Conservation (phyloP, 2,329 filamentous ascomycete species). For the Chalara sp. region DNA sequence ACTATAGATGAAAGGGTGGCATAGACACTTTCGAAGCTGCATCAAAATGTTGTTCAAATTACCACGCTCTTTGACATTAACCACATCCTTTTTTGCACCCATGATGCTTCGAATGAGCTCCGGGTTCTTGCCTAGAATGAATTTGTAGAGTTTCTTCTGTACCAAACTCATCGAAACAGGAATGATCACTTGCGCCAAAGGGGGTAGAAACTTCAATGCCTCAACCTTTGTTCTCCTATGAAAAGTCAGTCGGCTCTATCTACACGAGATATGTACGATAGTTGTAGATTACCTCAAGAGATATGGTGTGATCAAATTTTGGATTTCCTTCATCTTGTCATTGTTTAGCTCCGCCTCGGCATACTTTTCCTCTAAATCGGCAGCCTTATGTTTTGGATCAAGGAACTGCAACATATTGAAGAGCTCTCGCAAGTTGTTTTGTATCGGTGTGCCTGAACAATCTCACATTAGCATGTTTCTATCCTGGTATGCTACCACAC, state of each 20-base stretch:
- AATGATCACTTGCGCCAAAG: conserved; percentile 90
- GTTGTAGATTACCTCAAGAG: conserved; percentile 40
- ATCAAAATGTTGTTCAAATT: conserved; percentile 91
- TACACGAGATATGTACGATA: too few species aligned
- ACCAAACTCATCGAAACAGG: conserved; percentile 92
- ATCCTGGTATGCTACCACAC: neutral
- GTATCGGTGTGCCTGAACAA: conserved; percentile 63
- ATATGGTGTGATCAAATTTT: conserved; percentile 72
- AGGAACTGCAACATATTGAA: conserved; percentile 97
- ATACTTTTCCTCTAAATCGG: conserved; percentile 68
- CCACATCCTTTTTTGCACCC: conserved; percentile 47
- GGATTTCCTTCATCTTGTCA: conserved; percentile 74
- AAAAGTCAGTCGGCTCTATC: neutral
- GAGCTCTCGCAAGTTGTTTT: conserved; percentile 91
- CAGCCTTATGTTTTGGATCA: conserved; percentile 63
- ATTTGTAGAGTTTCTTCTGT: conserved; percentile 91
- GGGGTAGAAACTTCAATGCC: conserved; percentile 84
- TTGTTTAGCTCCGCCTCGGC: conserved; percentile 60
- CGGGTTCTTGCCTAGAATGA: conserved; percentile 85
- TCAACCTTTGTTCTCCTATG: conserved; percentile 75
- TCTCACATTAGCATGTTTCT: conserved; percentile 12
- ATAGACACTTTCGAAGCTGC: conserved; percentile 89
- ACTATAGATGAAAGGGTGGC: conserved; percentile 94
- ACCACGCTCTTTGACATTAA: conserved; percentile 66
- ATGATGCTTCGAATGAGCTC: conserved; percentile 86